A percentile compares a stretch with the other conserved stretches of the same genome.
phyloP scores from a whole-genome alignment of 805 yeast species.

The Wickerhamomyces chambardii region DNA sequence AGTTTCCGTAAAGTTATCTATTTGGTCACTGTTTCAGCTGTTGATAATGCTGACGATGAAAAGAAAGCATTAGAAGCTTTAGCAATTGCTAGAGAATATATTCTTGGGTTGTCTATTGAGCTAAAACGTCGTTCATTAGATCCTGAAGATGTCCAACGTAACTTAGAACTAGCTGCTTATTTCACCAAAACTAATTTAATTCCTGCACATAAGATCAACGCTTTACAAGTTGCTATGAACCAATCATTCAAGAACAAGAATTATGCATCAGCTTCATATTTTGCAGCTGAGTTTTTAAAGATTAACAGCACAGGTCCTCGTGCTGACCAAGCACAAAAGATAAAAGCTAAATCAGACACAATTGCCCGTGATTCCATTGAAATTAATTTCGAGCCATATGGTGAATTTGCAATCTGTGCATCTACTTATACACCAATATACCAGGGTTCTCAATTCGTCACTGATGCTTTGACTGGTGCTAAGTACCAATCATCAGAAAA shows the following conservation, averaged over 20 bases:
- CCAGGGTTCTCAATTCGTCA: slow-evolving; percentile 53
- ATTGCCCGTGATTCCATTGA: slow-evolving; percentile 81
- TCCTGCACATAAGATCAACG: slow-evolving; percentile 76
- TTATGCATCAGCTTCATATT: slow-evolving; percentile 79
- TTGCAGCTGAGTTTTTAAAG: slow-evolving; percentile 77
- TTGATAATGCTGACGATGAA: slow-evolving; percentile 67
- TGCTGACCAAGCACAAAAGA: slow-evolving; percentile 81
- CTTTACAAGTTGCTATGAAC: slow-evolving; percentile 91
- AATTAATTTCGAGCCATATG: slow-evolving; percentile 87
- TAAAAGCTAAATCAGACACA: slow-evolving; percentile 72
- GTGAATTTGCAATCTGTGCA: slow-evolving; percentile 87
- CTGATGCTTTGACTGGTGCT: slow-evolving; percentile 88
- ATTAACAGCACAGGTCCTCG: slow-evolving; percentile 67
- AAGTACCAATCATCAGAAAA: slow-evolving; percentile 68
- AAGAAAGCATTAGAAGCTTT: slow-evolving; percentile 65
- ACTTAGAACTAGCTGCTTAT: slow-evolving; percentile 91
- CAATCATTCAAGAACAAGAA: slow-evolving; percentile 87
- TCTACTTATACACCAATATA: slow-evolving; percentile 85
- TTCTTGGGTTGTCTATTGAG: slow-evolving; percentile 87
- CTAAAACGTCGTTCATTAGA: slow-evolving; percentile 78
- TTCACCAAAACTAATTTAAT: slow-evolving; percentile 82
- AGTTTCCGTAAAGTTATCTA: slow-evolving; percentile 75
- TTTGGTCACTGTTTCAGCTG: slow-evolving; percentile 63
- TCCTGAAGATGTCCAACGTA: slow-evolving; percentile 66
- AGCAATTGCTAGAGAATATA: slow-evolving; percentile 77